A percentile compares a stretch with the other conserved stretches of the same genome.
Evolutionary conservation across 371 early-diverging fungal species (phyloP).

Genomic region (Choanephora cucurbitarum): DNA sequence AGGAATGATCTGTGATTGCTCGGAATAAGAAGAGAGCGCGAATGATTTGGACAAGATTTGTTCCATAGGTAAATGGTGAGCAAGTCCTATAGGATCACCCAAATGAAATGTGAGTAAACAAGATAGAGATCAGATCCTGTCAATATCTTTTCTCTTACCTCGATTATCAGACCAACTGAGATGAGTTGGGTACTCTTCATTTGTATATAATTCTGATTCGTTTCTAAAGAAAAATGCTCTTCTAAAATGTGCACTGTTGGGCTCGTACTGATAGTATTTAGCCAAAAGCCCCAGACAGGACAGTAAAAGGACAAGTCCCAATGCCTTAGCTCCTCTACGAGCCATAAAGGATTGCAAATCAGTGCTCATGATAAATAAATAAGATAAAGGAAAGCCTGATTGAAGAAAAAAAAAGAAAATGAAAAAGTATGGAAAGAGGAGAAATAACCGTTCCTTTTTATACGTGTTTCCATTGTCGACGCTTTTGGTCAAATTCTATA

Average conservation of each 20-base stretch:
- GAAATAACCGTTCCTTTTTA: not conserved
- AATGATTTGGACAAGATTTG: slow-evolving; percentile 30
- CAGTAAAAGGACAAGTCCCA: slow-evolving; percentile 14
- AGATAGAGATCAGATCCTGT: not conserved
- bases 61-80: slow-evolving; percentile 30
- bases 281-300: slow-evolving; percentile 13
- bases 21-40: slow-evolving; percentile 31
- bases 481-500: not conserved
- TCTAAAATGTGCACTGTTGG: slow-evolving; percentile 15
- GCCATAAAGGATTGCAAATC: slow-evolving; percentile 22
- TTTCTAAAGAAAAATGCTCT: slow-evolving; percentile 22
- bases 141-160: slow-evolving; percentile 11
- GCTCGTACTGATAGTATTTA: slow-evolving; percentile 11
- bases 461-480: not conserved
- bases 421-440: not conserved
- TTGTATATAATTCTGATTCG: slow-evolving; percentile 9
- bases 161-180: slow-evolving; percentile 28
- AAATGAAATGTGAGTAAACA: too few relatives aligned
- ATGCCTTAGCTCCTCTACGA: slow-evolving; percentile 21
- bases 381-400: slow-evolving; percentile 1
- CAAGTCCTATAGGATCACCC: slow-evolving; percentile 15
- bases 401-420: slow-evolving; percentile 6
- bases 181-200: slow-evolving; percentile 11
- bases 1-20: slow-evolving; percentile 58
- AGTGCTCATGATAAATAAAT: slow-evolving; percentile 16